Conservation (phyloP, 2,329 filamentous ascomycete genomes). For the Drechslerella dactyloides region DNA sequence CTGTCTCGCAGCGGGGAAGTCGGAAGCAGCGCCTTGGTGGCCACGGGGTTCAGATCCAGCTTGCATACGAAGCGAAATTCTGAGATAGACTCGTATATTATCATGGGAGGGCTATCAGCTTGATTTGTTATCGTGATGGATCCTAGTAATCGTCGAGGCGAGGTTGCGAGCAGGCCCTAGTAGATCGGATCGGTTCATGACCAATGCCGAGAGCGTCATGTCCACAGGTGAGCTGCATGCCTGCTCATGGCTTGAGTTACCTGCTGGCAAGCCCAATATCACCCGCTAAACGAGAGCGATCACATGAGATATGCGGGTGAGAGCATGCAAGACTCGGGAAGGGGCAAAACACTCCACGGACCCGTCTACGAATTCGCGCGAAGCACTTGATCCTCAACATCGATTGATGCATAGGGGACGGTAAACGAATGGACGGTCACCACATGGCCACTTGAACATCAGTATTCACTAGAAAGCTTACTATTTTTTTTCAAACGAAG, state of each 20-base stretch:
- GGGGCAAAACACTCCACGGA: constrained; percentile 7
- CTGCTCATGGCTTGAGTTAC: constrained; percentile 13
- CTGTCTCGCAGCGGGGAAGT: constrained; percentile 50
- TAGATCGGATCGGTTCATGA: not conserved
- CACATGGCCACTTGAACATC: constrained; percentile 41
- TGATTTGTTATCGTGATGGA: constrained; percentile 2
- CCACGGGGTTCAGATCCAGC: constrained; percentile 25
- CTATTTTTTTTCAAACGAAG: constrained; percentile 10
- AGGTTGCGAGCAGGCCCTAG: not conserved
- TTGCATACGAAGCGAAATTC: constrained; percentile 17
- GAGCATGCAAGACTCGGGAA: constrained; percentile 17
- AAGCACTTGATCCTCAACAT: constrained; percentile 11
- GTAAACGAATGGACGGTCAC: constrained; percentile 47
- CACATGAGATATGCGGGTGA: constrained; percentile 38
- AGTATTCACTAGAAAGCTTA: constrained; percentile 15
- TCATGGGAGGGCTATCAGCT: constrained; percentile 10
- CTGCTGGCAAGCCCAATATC: constrained; percentile 18
- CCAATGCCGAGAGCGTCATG: not conserved
- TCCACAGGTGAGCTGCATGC: constrained; percentile 1
- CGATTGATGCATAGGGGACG: constrained; percentile 8
- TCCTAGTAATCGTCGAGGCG: not conserved
- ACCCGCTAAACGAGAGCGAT: constrained; percentile 22
- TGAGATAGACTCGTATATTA: not conserved
- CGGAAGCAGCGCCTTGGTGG: constrained; percentile 37
- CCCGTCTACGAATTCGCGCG: not conserved